Percentiles rank a stretch among this genome's conserved stretches.
Conservation (phyloP, 352 stramenopile genomes). For the Aphanomyces invadans region DNA sequence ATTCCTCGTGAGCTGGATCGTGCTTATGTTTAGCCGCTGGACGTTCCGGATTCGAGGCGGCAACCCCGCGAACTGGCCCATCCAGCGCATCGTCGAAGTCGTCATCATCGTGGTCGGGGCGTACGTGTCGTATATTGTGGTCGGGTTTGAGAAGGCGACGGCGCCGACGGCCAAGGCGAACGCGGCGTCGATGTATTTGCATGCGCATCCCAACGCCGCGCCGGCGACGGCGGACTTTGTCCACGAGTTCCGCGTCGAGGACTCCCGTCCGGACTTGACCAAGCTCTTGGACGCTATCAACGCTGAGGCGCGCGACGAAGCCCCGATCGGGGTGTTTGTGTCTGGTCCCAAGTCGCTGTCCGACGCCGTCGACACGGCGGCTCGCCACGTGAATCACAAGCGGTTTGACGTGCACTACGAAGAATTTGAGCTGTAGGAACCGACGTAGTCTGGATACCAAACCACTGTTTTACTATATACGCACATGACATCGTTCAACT, state of each 20-base stretch:
- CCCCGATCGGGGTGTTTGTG: neutral
- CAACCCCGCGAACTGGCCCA: conserved; percentile 58
- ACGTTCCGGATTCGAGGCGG: conserved; percentile 51
- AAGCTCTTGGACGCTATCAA: neutral
- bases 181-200: no score
- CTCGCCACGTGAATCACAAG: neutral
- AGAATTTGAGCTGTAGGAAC: neutral
- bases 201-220: neutral
- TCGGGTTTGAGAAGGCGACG: neutral
- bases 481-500: no score
- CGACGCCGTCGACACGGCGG: neutral
- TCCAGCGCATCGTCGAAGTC: conserved; percentile 73
- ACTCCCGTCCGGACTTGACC: neutral
- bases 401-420: neutral
- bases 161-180: neutral
- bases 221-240: neutral
- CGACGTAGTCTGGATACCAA: no score
- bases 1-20: conserved; percentile 64
- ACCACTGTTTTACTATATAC: no score
- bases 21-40: conserved; percentile 60
- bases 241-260: neutral
- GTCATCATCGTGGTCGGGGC: conserved; percentile 58
- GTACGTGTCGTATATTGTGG: neutral
- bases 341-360: neutral
- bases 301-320: neutral